Evolutionary conservation across 331 rosid species (phyloP).

Genomic region (Quercus phellos): DNA sequence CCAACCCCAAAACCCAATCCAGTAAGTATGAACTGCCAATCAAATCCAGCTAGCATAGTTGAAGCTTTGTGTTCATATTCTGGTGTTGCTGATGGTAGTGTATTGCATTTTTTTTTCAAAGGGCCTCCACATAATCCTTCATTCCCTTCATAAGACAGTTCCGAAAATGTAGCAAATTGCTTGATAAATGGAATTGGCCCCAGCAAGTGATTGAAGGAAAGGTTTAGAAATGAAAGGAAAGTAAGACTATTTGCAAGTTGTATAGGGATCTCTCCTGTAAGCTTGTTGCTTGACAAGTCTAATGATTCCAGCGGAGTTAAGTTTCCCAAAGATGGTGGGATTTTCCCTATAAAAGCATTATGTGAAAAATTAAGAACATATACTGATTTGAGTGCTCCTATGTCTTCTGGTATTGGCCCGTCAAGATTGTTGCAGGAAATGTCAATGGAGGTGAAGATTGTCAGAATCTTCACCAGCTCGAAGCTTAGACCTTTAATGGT

Average conservation of each 20-base stretch:
- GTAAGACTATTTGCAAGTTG: slow-evolving; percentile 16
- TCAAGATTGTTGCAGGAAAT: slow-evolving; percentile 46
- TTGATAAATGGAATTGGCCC: accelerated
- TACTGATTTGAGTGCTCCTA: slow-evolving; percentile 38
- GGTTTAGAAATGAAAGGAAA: slow-evolving; percentile 51
- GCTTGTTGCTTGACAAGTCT: slow-evolving; percentile 50
- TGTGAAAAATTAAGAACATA: slow-evolving; percentile 53
- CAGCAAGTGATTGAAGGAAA: slow-evolving; percentile 37
- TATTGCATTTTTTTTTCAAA: slow-evolving; percentile 5
- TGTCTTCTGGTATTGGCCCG: slow-evolving; percentile 45
- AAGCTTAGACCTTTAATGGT: slow-evolving; percentile 43
- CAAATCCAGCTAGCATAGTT: slow-evolving; percentile 17
- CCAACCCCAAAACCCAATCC: too few species aligned
- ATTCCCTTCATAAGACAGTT: slow-evolving; percentile 32
- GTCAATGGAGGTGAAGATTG: slow-evolving; percentile 50
- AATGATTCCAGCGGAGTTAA: slow-evolving; percentile 50
- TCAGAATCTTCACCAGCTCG: slow-evolving; percentile 48
- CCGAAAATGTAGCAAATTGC: too few species aligned
- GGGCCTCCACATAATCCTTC: slow-evolving; percentile 51
- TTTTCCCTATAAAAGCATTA: slow-evolving; percentile 43
- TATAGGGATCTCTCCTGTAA: slow-evolving; percentile 45
- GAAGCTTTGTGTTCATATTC: too few species aligned
- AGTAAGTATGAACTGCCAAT: slow-evolving; percentile 41
- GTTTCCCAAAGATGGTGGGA: slow-evolving; percentile 47
- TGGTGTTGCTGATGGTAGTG: too few species aligned